Base-by-base conservation (phyloP, 1,139 yeast genomes). In the Hyphopichia wangnamkhiaoensis region DNA sequence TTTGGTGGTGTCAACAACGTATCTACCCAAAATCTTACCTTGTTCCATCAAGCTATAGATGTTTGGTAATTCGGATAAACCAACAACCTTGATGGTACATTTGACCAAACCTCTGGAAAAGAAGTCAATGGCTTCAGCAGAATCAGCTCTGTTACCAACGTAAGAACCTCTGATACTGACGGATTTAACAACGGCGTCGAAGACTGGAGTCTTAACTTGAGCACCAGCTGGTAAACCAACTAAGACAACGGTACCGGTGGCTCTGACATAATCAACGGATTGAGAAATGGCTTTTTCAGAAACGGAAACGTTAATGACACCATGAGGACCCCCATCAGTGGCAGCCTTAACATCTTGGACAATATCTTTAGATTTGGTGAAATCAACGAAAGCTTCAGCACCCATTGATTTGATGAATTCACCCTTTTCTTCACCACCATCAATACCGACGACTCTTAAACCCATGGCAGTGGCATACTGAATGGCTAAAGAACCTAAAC, bases 401-500 rank as follows among this genome's bases (percentile, higher is more conserved):
- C 91, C 91, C 47, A 82, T 66, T 1, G 66, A 50, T 54, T 73
- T 72, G 60, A 71, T 77, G 52, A 82, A 69, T 39, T 71, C 71
- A 45, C 72, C 80, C 65, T 84, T 84, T 31, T 76, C 88, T 18
- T 59, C 80, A 61, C 90, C 90, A 58, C 88, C 88, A 54, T 84
- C 91, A 51, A 84, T 83, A 59, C 80, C 91, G 17, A 84, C 52
- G 34, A 83, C 88, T 68, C 90, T 75, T 58, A 70, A 70, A 50
- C 90, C 91, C 89, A 80, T 76, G 41, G 88, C 88, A 49, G 65
- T 75, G 41, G 90, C 90, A 59, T 83, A 83, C 66, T 84, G 91
- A 43, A 80, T 69, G 34, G 89, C 90, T 45, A 84, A 66, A 28
- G 89, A 79, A 50, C 91, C 91, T 56, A 84, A 74, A 47, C 90